Evolutionary conservation across 495 filamentous ascomycete species (phyloP), one percentile per base, ranked within the genome.

Genomic region (Neurospora sp.): DNA sequence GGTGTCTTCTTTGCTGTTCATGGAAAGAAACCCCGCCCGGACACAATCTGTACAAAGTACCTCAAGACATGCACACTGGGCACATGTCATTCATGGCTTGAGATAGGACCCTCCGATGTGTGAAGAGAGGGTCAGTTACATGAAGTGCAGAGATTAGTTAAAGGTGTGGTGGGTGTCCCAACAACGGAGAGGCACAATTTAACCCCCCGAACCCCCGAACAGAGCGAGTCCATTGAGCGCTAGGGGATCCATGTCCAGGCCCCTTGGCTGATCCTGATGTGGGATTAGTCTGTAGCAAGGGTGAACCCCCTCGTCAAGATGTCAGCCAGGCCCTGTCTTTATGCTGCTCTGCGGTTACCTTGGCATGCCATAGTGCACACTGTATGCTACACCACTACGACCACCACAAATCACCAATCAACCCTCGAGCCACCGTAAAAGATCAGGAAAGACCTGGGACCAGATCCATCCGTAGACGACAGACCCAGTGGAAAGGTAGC

Each of bases 251-350:
- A 61, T 65, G 53, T 37, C 27, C 53, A 65, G 27, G 27, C 22
- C 53, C 27, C 53, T 35, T 59, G 72, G 44, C 70, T 72, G 72
- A 76, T 77, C 74, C 72, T 78, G 71, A 73, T 71, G 69, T 68
- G 31, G 71, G 69, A 71, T 71, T 72, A 70, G 40, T 59, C 40
- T 40, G 39, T 72, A 45, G 38, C 74, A 40, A 75, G 76, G 78
- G 77, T 74, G 74, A 65, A 69, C 71, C 45, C 74, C 76, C 71
- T 78, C 73, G 71, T 40, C 70, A 65, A 38, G 31, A 65, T 59
- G 40, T 59, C 10, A 72, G 72, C 73, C 72, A 72, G 72, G 72
- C 72, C 74, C 75, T 41, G 69, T 65, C 31, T 31, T 65, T 35
- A 65, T 65, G 53, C 53, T 65, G 53, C 53, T 35, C 27, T 4